Evolutionary conservation across 306 rosid species (phyloP), one percentile per base, ranked within the genome.

Genomic region (Cotoneaster glaucophyllus): DNA sequence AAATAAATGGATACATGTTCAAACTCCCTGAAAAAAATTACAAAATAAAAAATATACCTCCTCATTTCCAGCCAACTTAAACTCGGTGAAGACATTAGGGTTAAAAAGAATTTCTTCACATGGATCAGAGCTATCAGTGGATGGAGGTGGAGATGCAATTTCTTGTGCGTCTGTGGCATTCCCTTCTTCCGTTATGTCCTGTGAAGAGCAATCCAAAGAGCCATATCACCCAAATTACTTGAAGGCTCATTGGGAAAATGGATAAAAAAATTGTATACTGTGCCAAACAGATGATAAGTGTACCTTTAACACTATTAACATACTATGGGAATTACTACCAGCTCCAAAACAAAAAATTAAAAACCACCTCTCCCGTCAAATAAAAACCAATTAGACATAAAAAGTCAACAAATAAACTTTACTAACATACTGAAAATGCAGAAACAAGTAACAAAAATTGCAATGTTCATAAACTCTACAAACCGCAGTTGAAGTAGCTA

Each of bases 31-130:
- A 71, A 37, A 22, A 31, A 44, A 74, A 48, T 41, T 25, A 18
- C 28, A 43, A 68, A 32, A 66, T 73, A 71, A 67, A 52, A 62
- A 48, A 57, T 71, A 68, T 32, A 85, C 99, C 93, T 92, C 89
- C 67, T 77, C 83, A 80, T 73, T 87, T 82, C 99, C 99, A 41
- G 93, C 89, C 65, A 96, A 76, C 87, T 90, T 92, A 80, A 96
- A 96, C 67, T 93, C 98, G 11, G 99, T 96, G 77, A 90, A 96
- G 79, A 89, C 94, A 53, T 96, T 96, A 56, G 99, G 99, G 85
- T 96, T 96, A 69, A 96, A 92, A 78, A 84, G 87, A 71, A 88
- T 87, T 31, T 89, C 92, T 75, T 84, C 90, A 14, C 48, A 37
- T 63, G 79, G 41, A 45, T 71, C 86, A 56, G 82, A 80, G 63